Base-by-base conservation (phyloP, 2,329 filamentous ascomycete genomes). In the Pleomassaria siparia region DNA sequence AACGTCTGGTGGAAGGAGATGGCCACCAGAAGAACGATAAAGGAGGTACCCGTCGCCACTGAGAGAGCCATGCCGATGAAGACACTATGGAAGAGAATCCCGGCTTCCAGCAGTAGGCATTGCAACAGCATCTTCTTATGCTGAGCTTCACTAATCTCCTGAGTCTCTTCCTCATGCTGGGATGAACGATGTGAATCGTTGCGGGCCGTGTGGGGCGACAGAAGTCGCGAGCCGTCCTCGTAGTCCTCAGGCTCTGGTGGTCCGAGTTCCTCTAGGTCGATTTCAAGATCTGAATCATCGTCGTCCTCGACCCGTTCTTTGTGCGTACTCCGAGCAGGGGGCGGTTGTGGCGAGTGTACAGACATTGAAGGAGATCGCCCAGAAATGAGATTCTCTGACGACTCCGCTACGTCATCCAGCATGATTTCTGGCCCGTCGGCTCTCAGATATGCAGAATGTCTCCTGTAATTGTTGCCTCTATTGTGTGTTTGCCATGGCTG, bases 81-180 rank as follows among this genome's bases (percentile, higher is more conserved):
- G 49, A 91, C 80, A 51, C 84, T 88, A 71, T 91, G 87, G 66
- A 91, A 91, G 10, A 91, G 76, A 54, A 91, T 91, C 51, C 87
- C 87, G 47, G 87, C 85, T 68, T 91, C 87, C 4, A 91, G 79
- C 2, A 91, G 78, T 4, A 87, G 80, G 55, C 88, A 89, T 69
- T 91, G 87, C 58, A 89, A 76, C 2, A 87, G 80, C 66, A 85
- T 81, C 59, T 83, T 86, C 61, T 81, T 80, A 32, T 67, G 67
- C 67, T 81, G 77, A 13, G 71, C 76, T 54, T 76, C 67, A 0
- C 63, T 64, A 53, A 64, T 63, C 35, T 68, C 62, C 4, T 50
- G 36, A 9, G 54, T 51, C 13, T 59, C 53, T 26, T 56, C 52
- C 15, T 54, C 49, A 13, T 55, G 20, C 28, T 52, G 48, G 28